A percentile compares a stretch with the other conserved stretches of the same genome.
Evolutionary conservation across 2,329 filamentous ascomycete species (phyloP).

Genomic region (Zymoseptoria passerinii): DNA sequence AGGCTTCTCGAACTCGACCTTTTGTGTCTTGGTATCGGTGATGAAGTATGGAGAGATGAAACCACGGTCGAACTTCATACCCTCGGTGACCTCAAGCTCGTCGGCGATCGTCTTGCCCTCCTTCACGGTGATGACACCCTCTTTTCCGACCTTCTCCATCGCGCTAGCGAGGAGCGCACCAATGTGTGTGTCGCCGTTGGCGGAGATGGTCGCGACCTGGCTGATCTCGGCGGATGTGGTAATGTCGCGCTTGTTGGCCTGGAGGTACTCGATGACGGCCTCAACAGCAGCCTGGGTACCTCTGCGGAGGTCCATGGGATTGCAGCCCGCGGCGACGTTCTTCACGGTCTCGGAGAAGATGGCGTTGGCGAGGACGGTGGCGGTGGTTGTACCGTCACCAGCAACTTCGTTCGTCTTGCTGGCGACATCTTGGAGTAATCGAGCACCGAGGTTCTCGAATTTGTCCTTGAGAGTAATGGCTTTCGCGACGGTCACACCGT

Average conservation of each 20-base stretch:
- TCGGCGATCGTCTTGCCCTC: conserved; percentile 98
- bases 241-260: conserved; percentile 94
- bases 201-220: conserved; percentile 95
- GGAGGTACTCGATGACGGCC: conserved; percentile 85
- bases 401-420: conserved; percentile 99
- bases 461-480: conserved; percentile 94
- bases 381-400: conserved; percentile 96
- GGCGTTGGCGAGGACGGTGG: conserved; percentile 89
- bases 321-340: conserved; percentile 98
- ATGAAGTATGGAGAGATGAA: conserved; percentile 99
- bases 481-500: conserved; percentile 53
- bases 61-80: conserved; percentile 99
- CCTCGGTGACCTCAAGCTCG: conserved; percentile 97
- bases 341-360: conserved; percentile 99
- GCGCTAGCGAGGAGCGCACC: conserved; percentile 93
- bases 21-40: conserved; percentile 96
- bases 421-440: conserved; percentile 93
- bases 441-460: conserved; percentile 98
- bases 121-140: conserved; percentile 99
- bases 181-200: conserved; percentile 93
- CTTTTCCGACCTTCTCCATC: conserved; percentile 99
- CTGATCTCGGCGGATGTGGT: conserved; percentile 95
- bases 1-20: conserved; percentile 99
- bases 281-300: conserved; percentile 96
- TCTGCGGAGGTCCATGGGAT: conserved; percentile 96